Base-by-base conservation (phyloP, 371 early-diverging fungal genomes). In the Neoconidiobolus thromboides region DNA sequence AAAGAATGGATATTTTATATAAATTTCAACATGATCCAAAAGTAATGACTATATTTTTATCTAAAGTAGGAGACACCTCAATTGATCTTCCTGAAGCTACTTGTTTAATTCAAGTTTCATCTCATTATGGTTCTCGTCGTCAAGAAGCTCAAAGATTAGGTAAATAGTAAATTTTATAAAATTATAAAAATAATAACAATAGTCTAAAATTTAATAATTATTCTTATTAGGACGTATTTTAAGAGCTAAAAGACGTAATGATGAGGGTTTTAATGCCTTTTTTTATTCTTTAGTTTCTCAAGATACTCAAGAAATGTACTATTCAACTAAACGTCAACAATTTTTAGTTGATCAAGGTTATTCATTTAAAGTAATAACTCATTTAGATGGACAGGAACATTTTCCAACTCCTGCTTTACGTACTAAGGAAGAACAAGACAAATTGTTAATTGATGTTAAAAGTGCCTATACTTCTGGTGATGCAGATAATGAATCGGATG, bases 71-170 rank as follows among this genome's bases (percentile, higher is more conserved):
- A 66, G 99, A 99, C 71, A 99, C 99, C 2, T 96, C 96, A 47
- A 92, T 99, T 41, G 99, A 99, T 78, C 70, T 99, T 48, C 99
- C 99, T n/a, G 99, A 99, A 69, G 99, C 99, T 0, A 98, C 98
- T 0, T 97, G 98, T 64, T 74, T 99, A 60, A 99, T 99, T 66
- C 94, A 99, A 70, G 96, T 99, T 1, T 96, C 96, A 4, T 89
- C 92, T 2, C 99, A 99, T 68, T 99, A 92, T 73, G 99, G 99
- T 38, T 93, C 94, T 39, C 81, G 99, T 60, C 81, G 99, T 60
- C 99, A 99, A 74, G 99, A 99, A 75, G 99, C 99, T 0, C 99
- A 99, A 71, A 81, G 99, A 5, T 72, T 99, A 52, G 96, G 96
- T 54, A 65, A 59, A 26, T 12, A 14, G 3, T 46, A 26, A 2